These are phyloP conservation scores for Talaromyces atroroseus DNA, from an alignment of 2,329 filamentous ascomycete species.

Conservation along the genomic window DNA sequence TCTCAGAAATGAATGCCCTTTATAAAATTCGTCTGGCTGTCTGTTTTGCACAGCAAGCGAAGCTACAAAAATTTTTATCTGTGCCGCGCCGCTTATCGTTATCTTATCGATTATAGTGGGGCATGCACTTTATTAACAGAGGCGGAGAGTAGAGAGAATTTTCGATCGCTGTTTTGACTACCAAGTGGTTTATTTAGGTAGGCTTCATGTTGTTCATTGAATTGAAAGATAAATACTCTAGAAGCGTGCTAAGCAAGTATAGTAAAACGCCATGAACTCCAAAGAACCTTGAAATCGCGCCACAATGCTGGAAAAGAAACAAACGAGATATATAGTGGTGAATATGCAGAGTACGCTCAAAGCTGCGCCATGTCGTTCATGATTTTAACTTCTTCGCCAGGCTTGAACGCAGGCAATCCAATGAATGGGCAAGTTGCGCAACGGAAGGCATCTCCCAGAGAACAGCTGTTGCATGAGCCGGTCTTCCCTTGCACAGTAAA, in stretches of 20 bases:
- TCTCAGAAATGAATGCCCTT: neutral
- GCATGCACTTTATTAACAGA: no score
- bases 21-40: neutral
- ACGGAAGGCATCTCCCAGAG: slow-evolving; percentile 82
- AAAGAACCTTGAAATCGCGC: slow-evolving; percentile 1
- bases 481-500: slow-evolving; percentile 98
- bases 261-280: neutral
- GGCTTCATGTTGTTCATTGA: neutral
- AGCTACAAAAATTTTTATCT: slow-evolving; percentile 8
- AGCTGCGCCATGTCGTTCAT: slow-evolving; percentile 82
- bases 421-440: slow-evolving; percentile 74
- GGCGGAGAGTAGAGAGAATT: no score
- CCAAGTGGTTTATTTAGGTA: no score
- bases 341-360: slow-evolving; percentile 32
- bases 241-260: neutral
- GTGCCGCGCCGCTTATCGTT: slow-evolving; percentile 12
- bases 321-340: neutral
- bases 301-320: neutral
- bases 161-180: no score
- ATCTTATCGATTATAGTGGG: slow-evolving; percentile 8
- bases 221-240: neutral
- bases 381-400: slow-evolving; percentile 86
- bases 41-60: neutral
- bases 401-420: slow-evolving; percentile 91
- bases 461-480: slow-evolving; percentile 89